phyloP scores from a whole-genome alignment of 2,329 filamentous ascomycete genomes.

The Bipolaris bicolor region DNA sequence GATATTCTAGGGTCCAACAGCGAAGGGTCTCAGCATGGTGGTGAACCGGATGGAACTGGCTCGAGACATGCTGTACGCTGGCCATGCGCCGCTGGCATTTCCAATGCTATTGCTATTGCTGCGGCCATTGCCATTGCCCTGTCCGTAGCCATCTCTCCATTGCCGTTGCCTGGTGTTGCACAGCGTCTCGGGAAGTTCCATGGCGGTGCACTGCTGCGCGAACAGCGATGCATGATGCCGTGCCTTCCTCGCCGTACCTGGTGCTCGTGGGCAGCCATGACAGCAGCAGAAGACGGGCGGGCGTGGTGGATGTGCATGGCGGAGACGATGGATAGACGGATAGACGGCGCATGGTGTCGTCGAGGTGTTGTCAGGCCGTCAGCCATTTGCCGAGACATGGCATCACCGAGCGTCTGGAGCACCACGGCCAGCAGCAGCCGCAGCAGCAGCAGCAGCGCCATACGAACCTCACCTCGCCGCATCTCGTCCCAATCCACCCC shows the following conservation, averaged over 20 bases:
- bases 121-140: not conserved
- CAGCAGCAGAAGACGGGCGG: not conserved
- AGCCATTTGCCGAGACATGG: slow-evolving; percentile 23
- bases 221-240: not conserved
- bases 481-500: slow-evolving; percentile 9
- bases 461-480: slow-evolving; percentile 28
- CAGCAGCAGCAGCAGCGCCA: slow-evolving; percentile 12
- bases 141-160: too few species aligned
- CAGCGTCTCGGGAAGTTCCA: not conserved
- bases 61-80: not conserved
- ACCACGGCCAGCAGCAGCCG: slow-evolving; percentile 17
- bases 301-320: not conserved
- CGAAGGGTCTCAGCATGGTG: slow-evolving; percentile 6
- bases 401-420: slow-evolving; percentile 25
- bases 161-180: not conserved
- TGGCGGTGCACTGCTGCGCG: not conserved
- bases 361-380: slow-evolving; percentile 1
- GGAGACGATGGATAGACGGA: not conserved
- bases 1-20: slow-evolving; percentile 24
- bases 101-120: not conserved
- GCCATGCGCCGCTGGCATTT: not conserved
- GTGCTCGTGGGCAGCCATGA: not conserved
- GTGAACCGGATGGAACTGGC: not conserved
- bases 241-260: not conserved
- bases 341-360: not conserved